A percentile compares a stretch with the other conserved stretches of the same genome.
phyloP scores from a whole-genome alignment of 495 filamentous ascomycete species.

The Hyaloscypha bicolor region DNA sequence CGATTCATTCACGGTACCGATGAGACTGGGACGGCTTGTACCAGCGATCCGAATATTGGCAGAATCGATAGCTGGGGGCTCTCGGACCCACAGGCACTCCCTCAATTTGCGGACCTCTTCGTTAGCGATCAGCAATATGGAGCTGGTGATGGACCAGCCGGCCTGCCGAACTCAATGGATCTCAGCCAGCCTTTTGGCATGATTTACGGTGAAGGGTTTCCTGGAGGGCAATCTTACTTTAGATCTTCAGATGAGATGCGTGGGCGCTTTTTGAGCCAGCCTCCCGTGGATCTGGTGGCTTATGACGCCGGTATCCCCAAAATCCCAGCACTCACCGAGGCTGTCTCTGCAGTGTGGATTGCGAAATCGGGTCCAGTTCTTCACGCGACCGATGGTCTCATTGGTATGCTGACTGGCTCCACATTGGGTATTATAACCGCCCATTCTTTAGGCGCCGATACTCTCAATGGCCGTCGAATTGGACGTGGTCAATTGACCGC shows the following conservation, averaged over 20 bases:
- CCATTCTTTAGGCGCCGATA: constrained; percentile 74
- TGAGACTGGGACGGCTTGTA: constrained; percentile 70
- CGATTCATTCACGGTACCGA: constrained; percentile 80
- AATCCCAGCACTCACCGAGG: constrained; percentile 59
- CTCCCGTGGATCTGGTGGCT: constrained; percentile 44
- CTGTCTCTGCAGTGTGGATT: constrained; percentile 84
- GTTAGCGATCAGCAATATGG: constrained; percentile 77
- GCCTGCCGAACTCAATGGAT: constrained; percentile 83
- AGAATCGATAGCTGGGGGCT: constrained; percentile 87
- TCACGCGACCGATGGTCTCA: constrained; percentile 70
- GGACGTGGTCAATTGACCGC: constrained; percentile 77
- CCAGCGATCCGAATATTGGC: constrained; percentile 72
- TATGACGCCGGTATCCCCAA: constrained; percentile 70
- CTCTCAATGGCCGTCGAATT: constrained; percentile 65
- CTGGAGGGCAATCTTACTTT: constrained; percentile 76
- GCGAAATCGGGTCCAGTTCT: constrained; percentile 77
- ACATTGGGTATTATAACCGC: constrained; percentile 83
- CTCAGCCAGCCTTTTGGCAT: constrained; percentile 83
- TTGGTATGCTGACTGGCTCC: constrained; percentile 84
- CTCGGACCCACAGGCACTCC: constrained; percentile 70
- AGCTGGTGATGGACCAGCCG: constrained; percentile 72
- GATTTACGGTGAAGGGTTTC: constrained; percentile 81
- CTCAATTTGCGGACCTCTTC: constrained; percentile 74
- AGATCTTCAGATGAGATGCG: constrained; percentile 73
- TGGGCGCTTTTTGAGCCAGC: constrained; percentile 70